Base-by-base conservation (phyloP, 164 flowering plant genomes). In the Saururus chinensis region DNA sequence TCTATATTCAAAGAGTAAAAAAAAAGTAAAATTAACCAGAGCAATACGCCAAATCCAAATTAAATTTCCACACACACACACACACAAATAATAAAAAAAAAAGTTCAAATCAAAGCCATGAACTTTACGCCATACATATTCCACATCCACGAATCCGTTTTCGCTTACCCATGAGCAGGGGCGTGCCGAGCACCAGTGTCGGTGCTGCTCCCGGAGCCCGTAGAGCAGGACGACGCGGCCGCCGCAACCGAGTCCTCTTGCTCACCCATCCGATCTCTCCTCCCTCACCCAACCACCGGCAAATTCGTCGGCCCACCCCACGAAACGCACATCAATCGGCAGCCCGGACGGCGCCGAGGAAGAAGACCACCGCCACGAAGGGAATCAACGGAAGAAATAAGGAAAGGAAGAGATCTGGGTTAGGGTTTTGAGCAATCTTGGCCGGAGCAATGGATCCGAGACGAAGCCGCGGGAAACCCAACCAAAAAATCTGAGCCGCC, bases 151-250 rank as follows among this genome's bases (percentile, higher is more conserved):
- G 14, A 10, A 45, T 12, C 2, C 49, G 17, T 45, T 17, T 45
- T 10, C 9, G 30, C 58, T 23, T 24, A 55, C 58, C 16, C 12
- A 23, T 55, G 58, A 1, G 58, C 17, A 55, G 16, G 17, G 17
- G 49, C 17, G 35, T 55, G 25, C 19, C 35, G 35, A 24, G 17
- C 58, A 53, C 23, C 0, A 24, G 58, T 21, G 13, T 55, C 58
- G 30, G 30, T 30, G 30, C 58, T 55, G 30, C 58, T 55, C 30
- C 35, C 58, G 19, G 58, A 55, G 30, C 16, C 58, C 25, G 58
- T 23, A 13, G 58, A 55, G 23, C 58, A 23, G 17, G 58, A 55
- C 24, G 35, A 14, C 11, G 35, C 58, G 17, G 35, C 58, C 23
- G 58, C 58, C 5, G 58, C 58, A 55, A 55, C 35, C 35, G 10